phyloP scores from a whole-genome alignment of 805 yeast genomes.

The Ascoidea rubescens region DNA sequence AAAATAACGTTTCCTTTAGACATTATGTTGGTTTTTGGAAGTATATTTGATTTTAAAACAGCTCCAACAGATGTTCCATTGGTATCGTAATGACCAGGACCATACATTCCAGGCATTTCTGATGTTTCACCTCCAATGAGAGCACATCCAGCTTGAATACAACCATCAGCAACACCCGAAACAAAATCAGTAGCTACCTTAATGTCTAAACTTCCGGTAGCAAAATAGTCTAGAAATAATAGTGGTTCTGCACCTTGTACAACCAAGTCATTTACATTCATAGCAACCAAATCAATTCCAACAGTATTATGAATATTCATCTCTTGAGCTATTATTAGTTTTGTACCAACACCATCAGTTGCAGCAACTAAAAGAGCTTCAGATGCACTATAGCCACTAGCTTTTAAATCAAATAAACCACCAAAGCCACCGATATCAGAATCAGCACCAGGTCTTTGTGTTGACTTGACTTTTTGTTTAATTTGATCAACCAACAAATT shows the following conservation, averaged over 20 bases:
- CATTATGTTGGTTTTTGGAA: slow-evolving; percentile 65
- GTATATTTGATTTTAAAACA: slow-evolving; percentile 55
- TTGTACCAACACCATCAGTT: slow-evolving; percentile 98
- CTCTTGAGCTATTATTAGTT: slow-evolving; percentile 85
- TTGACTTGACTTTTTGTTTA: slow-evolving; percentile 80
- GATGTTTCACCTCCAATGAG: slow-evolving; percentile 98
- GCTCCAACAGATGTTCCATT: slow-evolving; percentile 99
- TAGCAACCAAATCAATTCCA: slow-evolving; percentile 96
- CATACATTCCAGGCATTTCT: slow-evolving; percentile 99
- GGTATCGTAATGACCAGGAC: slow-evolving; percentile 90
- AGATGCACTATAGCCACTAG: slow-evolving; percentile 70
- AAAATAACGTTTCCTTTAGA: slow-evolving; percentile 65
- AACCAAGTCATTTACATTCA: slow-evolving; percentile 95
- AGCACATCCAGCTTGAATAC: slow-evolving; percentile 92
- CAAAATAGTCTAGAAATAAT: slow-evolving; percentile 90
- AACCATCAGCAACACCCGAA: slow-evolving; percentile 92
- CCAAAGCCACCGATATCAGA: slow-evolving; percentile 99
- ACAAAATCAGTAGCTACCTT: slow-evolving; percentile 79
- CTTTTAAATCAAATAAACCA: slow-evolving; percentile 81
- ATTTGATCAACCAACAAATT: slow-evolving; percentile 81
- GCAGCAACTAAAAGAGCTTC: slow-evolving; percentile 86
- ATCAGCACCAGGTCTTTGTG: slow-evolving; percentile 92
- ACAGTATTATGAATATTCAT: slow-evolving; percentile 89
- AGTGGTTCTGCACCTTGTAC: slow-evolving; percentile 99
- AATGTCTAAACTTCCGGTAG: slow-evolving; percentile 84